phyloP scores from a whole-genome alignment of 371 early-diverging fungal species.

The Rhizopus sp. region DNA sequence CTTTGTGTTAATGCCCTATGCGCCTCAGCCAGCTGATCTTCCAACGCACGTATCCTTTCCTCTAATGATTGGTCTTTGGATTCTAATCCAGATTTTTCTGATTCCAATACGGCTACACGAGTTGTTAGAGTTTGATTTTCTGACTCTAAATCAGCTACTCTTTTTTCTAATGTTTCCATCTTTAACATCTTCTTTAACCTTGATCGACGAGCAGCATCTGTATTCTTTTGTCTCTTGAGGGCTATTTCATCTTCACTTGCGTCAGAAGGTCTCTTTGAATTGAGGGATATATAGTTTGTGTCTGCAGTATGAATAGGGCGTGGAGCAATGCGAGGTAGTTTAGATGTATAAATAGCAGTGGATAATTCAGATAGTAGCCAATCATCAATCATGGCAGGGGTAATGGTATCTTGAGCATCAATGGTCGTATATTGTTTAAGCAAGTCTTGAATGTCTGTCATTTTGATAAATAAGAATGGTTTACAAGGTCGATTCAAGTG shows the following conservation, averaged over 20 bases:
- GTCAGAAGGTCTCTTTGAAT: slow-evolving; percentile 1
- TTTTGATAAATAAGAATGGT: not conserved
- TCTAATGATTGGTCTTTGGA: slow-evolving; percentile 67
- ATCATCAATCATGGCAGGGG: slow-evolving; percentile 19
- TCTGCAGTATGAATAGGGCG: not conserved
- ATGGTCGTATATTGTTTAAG: not conserved
- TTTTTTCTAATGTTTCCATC: slow-evolving; percentile 83
- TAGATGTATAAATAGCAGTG: not conserved
- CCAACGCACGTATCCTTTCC: slow-evolving; percentile 67
- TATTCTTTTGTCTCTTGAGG: slow-evolving; percentile 85
- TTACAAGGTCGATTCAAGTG: not conserved
- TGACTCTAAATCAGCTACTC: slow-evolving; percentile 74
- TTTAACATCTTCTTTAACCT: slow-evolving; percentile 83
- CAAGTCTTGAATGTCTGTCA: slow-evolving; percentile 1
- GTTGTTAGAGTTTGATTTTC: slow-evolving; percentile 72
- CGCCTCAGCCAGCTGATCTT: slow-evolving; percentile 71
- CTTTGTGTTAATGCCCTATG: slow-evolving; percentile 54
- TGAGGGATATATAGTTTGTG: not conserved
- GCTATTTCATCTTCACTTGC: slow-evolving; percentile 61
- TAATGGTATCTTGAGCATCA: not conserved
- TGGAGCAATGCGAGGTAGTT: slow-evolving; percentile 15
- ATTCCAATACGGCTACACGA: slow-evolving; percentile 75
- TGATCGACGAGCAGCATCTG: slow-evolving; percentile 93
- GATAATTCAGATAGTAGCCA: slow-evolving; percentile 24
- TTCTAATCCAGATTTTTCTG: slow-evolving; percentile 62